phyloP scores from a whole-genome alignment of 164 flowering plant species.

The Berberis thunbergii region DNA sequence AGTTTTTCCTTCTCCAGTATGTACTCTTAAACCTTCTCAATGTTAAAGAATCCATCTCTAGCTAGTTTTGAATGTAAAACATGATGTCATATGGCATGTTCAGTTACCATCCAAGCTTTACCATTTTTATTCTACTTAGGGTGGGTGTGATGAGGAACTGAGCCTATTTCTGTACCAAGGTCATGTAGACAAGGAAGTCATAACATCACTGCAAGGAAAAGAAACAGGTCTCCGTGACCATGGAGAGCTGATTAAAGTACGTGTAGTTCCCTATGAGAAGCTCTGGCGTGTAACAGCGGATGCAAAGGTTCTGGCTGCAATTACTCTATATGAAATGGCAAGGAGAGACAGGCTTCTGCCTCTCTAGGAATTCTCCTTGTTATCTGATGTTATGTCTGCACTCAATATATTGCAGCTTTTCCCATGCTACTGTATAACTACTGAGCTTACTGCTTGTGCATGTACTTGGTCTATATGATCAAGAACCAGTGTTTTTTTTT shows the following conservation, averaged over 20 bases:
- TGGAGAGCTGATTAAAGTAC: constrained; percentile 85
- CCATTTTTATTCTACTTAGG: constrained; percentile 29
- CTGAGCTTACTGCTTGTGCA: too few species aligned
- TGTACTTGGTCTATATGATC: too few species aligned
- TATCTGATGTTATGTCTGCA: too few species aligned
- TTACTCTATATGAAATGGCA: constrained; percentile 85
- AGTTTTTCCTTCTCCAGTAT: constrained; percentile 84
- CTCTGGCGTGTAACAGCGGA: constrained; percentile 84
- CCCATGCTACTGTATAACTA: too few species aligned
- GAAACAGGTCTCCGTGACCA: constrained; percentile 85
- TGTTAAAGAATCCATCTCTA: neutral
- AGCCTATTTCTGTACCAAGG: constrained; percentile 66
- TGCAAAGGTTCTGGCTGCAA: constrained; percentile 58
- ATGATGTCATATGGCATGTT: neutral
- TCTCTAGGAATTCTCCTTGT: too few species aligned
- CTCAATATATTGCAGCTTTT: too few species aligned
- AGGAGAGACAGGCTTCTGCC: constrained; percentile 50
- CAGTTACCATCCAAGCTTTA: neutral
- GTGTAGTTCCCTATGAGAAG: constrained; percentile 60
- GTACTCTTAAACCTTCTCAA: constrained; percentile 6
- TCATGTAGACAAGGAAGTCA: constrained; percentile 36
- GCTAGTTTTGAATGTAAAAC: neutral
- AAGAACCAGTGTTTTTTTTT: too few species aligned
- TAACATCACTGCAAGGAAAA: constrained; percentile 64
- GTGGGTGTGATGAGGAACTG: constrained; percentile 91